A percentile compares a stretch with the other conserved stretches of the same genome.
Evolutionary conservation across 306 rosid genomes (phyloP).

Genomic region (Albizia julibrissin): DNA sequence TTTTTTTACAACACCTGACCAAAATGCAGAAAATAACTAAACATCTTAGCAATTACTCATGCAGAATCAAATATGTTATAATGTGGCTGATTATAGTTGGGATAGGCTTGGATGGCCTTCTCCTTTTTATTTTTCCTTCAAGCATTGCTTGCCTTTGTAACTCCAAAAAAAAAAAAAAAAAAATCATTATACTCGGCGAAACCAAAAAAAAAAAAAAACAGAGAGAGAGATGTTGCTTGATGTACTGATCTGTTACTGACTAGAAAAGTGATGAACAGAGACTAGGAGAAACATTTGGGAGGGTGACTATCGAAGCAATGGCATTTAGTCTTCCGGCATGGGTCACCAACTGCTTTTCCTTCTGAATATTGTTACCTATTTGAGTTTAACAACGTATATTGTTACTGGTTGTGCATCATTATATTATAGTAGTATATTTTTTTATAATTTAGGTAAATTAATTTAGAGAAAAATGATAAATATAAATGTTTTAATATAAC

Average conservation of each 20-base stretch:
- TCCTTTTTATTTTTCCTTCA: not conserved
- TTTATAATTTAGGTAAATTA: too few relatives aligned
- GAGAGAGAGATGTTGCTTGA: not conserved
- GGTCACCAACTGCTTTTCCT: constrained; percentile 12
- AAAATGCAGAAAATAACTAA: not conserved
- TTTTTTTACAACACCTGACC: not conserved
- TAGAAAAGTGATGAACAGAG: constrained; percentile 57
- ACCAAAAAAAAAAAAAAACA: too few relatives aligned
- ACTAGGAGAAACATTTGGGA: constrained; percentile 90
- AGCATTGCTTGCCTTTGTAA: not conserved
- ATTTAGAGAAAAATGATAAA: too few relatives aligned
- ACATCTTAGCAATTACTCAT: not conserved
- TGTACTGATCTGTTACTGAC: constrained; percentile 26
- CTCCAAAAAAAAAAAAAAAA: not conserved
- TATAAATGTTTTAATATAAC: too few relatives aligned
- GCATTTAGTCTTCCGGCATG: constrained; percentile 95
- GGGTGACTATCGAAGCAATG: constrained; percentile 96
- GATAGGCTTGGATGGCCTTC: not conserved
- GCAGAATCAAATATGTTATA: not conserved
- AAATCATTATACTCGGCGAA: not conserved
- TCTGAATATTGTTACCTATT: not conserved
- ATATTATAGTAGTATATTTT: too few relatives aligned
- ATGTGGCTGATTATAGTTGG: not conserved
- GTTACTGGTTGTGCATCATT: not conserved
- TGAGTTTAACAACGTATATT: constrained; percentile 9